Evolutionary conservation across 2,329 filamentous ascomycete genomes (phyloP), one percentile per base, ranked within the genome.

Genomic region (Botrytis aclada): DNA sequence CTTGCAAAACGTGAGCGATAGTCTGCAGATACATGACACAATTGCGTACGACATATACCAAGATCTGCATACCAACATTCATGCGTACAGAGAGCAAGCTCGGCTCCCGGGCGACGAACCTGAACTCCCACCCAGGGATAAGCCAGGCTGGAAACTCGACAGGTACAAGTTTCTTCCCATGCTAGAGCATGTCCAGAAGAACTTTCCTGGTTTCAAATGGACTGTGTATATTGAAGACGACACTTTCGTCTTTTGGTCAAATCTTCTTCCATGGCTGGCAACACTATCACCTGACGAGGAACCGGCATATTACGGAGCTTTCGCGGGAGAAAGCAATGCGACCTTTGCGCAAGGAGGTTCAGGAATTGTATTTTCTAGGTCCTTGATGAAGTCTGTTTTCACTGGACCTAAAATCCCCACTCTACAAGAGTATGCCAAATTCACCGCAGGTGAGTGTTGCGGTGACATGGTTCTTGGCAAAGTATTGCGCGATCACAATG

Each of bases 121-220:
- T 43, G 51, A 29, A 37, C 45, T 62, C 18, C 47, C 45, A 39
- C 20, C 64, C 5, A 72, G 64, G 1, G 51, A 58, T 29, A 34
- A 41, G 29, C 69, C 64, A 16, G 74, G 72, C 9, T 75, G 72
- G 74, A 22, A 63, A 10, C 62, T 74, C 3, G 74, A 75, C 62
- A 67, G 66, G 45, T 74, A 75, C 29, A 74, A 75, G 56, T 75
- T 75, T 51, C 61, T 75, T 10, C 72, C 74, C 14, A 75, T 75
- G 72, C 32, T 75, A 5, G 22, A n/a, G 25, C 72, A 75, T 25
- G 70, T 66, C 1, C 58, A 69, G 5, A 64, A 65, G 37, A 60
- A 69, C 10, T 56, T 54, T 39, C 70, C 74, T 0, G 70, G 47
- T 5, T 39, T 63, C 18, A 75, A 75, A 65, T 75, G 74, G 74